A percentile compares a stretch with the other conserved stretches of the same genome.
These are phyloP conservation scores for Ceratocystiopsis sp. DNA, from an alignment of 2,329 filamentous ascomycete species.

Conservation along the genomic window DNA sequence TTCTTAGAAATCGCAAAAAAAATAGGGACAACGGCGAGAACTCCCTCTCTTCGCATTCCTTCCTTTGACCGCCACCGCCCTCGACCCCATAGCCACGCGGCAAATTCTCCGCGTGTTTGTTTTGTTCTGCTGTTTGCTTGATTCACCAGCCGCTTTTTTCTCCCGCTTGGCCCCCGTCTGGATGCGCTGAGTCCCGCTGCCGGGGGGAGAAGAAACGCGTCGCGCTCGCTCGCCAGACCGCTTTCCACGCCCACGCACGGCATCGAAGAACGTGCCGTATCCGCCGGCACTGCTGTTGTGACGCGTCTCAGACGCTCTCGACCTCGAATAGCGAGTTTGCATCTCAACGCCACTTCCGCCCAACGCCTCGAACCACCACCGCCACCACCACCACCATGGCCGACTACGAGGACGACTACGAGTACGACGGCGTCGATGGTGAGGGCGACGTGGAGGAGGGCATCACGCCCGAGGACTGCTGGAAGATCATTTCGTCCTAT, in stretches of 20 bases:
- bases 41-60: not conserved
- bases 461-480: conserved; percentile 95
- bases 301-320: too few relatives aligned
- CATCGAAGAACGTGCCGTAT: too few relatives aligned
- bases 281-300: too few relatives aligned
- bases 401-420: conserved; percentile 37
- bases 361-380: too few relatives aligned
- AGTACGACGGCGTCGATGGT: conserved; percentile 32
- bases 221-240: conserved; percentile 5
- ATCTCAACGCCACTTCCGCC: too few relatives aligned
- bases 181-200: conserved; percentile 7
- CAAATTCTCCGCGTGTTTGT: not conserved
- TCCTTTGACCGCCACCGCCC: not conserved
- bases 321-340: too few relatives aligned
- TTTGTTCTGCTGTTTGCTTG: not conserved
- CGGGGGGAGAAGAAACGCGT: conserved; percentile 8
- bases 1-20: conserved; percentile 1
- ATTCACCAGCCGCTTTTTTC: not conserved
- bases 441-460: conserved; percentile 55
- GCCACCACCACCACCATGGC: conserved; percentile 24
- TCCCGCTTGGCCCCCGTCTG: not conserved
- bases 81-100: not conserved
- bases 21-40: conserved; percentile 4
- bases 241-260: not conserved
- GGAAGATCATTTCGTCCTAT: conserved; percentile 93